Evolutionary conservation across 2,329 filamentous ascomycete species (phyloP).

Genomic region (Zasmidium citrigriseum): DNA sequence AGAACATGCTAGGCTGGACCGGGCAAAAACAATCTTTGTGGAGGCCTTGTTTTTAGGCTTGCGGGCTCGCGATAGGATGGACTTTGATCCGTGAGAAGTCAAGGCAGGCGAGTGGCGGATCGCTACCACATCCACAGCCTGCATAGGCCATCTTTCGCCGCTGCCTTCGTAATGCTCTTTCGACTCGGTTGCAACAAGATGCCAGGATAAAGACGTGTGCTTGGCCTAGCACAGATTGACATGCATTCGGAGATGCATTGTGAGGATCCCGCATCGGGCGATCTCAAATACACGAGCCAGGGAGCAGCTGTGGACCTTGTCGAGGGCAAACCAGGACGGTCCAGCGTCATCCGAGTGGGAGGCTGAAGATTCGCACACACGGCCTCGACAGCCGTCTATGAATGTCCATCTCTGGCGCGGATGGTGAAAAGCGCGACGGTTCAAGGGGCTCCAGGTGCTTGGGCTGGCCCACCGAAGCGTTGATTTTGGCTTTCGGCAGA

Average conservation of each 20-base stretch:
- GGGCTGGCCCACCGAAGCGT: neutral
- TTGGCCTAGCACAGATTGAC: neutral
- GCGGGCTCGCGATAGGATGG: neutral
- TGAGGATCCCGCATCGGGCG: neutral
- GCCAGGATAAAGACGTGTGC: neutral
- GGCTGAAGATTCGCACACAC: neutral
- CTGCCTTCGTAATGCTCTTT: neutral
- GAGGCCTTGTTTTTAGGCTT: neutral
- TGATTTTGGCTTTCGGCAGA: neutral
- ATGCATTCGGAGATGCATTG: neutral
- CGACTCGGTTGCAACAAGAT: neutral
- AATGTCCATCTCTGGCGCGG: neutral
- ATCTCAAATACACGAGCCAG: neutral
- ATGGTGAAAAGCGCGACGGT: neutral
- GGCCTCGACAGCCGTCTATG: neutral
- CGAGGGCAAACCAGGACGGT: neutral
- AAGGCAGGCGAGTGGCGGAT: neutral
- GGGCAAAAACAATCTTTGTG: neutral
- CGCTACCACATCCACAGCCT: neutral
- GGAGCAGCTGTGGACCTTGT: neutral
- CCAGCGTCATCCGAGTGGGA: neutral
- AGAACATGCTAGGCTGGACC: neutral
- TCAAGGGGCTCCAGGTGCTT: neutral
- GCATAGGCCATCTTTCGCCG: neutral
- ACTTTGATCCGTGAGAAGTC: neutral